Percentiles rank a stretch among this genome's conserved stretches.
Evolutionary conservation across 2,329 filamentous ascomycete genomes (phyloP).

Genomic region (Pseudopithomyces chartarum): DNA sequence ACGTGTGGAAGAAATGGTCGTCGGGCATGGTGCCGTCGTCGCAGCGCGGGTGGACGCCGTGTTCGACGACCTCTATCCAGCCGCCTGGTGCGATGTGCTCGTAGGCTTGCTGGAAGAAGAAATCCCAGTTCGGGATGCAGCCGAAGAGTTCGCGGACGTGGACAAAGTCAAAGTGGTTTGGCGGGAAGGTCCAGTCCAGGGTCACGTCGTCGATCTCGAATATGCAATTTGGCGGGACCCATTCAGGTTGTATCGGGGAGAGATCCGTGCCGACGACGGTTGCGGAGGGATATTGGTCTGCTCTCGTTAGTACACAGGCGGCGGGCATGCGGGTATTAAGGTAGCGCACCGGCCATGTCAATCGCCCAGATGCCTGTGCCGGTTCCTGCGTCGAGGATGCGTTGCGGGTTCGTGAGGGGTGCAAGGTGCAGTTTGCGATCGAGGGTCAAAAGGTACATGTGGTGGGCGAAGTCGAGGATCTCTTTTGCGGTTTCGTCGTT

Average conservation of each 20-base stretch:
- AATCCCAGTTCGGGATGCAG: slow-evolving; percentile 52
- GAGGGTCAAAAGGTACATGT: slow-evolving; percentile 44
- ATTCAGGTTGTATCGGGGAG: slow-evolving; percentile 55
- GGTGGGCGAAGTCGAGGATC: slow-evolving; percentile 51
- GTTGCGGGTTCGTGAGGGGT: slow-evolving; percentile 35
- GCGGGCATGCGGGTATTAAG: not conserved
- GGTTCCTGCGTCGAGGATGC: slow-evolving; percentile 41
- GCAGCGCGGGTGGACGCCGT: slow-evolving; percentile 45
- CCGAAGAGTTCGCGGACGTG: slow-evolving; percentile 54
- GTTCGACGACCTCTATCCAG: slow-evolving; percentile 51
- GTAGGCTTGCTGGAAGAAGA: slow-evolving; percentile 46
- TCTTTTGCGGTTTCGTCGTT: slow-evolving; percentile 52
- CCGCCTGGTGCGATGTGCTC: slow-evolving; percentile 48
- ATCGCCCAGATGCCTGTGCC: slow-evolving; percentile 47
- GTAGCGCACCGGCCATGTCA: slow-evolving; percentile 24
- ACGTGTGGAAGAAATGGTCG: slow-evolving; percentile 44
- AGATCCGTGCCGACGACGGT: slow-evolving; percentile 52
- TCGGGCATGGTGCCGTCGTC: slow-evolving; percentile 48
- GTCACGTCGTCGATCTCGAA: slow-evolving; percentile 56
- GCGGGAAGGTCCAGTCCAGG: slow-evolving; percentile 48
- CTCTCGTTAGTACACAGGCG: slow-evolving; percentile 2
- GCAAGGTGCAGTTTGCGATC: slow-evolving; percentile 42
- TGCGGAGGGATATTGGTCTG: slow-evolving; percentile 36
- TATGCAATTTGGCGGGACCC: slow-evolving; percentile 52
- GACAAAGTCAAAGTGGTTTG: slow-evolving; percentile 50